Evolutionary conservation across 768 basidiomycete genomes (phyloP).

Genomic region (Collybia sordida): DNA sequence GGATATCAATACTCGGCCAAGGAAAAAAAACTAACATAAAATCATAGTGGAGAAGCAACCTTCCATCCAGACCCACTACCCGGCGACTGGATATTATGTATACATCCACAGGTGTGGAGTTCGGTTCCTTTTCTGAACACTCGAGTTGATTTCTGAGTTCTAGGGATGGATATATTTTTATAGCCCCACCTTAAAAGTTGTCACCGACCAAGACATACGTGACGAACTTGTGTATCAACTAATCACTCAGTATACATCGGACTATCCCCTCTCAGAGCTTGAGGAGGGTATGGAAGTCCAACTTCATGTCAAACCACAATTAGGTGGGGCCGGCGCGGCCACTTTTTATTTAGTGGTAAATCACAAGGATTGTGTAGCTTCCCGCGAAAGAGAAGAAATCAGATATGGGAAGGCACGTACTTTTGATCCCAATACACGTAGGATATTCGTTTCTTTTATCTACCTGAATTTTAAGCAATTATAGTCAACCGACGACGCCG

Average conservation of each 20-base stretch:
- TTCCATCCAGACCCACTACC: neutral
- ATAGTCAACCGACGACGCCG: conserved; percentile 45
- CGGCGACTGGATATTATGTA: conserved; percentile 38
- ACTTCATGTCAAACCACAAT: conserved; percentile 27
- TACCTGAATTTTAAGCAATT: neutral
- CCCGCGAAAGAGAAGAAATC: conserved; percentile 34
- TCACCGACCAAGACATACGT: conserved; percentile 53
- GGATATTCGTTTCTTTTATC: conserved; percentile 1
- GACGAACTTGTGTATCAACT: conserved; percentile 28
- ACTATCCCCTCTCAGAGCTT: conserved; percentile 28
- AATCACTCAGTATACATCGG: conserved; percentile 23
- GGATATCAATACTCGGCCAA: too few relatives aligned
- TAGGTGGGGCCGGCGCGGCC: conserved; percentile 12
- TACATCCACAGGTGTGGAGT: conserved; percentile 35
- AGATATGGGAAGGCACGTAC: conserved; percentile 22
- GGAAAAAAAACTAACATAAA: too few relatives aligned
- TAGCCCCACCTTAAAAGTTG: conserved; percentile 35
- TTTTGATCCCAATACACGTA: conserved; percentile 26
- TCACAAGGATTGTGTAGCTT: conserved; percentile 47
- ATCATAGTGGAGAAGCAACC: too few relatives aligned
- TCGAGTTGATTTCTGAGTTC: neutral
- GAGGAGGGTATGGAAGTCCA: conserved; percentile 45
- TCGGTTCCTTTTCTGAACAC: conserved; percentile 9
- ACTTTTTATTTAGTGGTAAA: conserved; percentile 42
- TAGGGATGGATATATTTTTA: conserved; percentile 54